Base-by-base conservation (phyloP, 2,329 filamentous ascomycete species). In the Ambrosiella xylebori region DNA sequence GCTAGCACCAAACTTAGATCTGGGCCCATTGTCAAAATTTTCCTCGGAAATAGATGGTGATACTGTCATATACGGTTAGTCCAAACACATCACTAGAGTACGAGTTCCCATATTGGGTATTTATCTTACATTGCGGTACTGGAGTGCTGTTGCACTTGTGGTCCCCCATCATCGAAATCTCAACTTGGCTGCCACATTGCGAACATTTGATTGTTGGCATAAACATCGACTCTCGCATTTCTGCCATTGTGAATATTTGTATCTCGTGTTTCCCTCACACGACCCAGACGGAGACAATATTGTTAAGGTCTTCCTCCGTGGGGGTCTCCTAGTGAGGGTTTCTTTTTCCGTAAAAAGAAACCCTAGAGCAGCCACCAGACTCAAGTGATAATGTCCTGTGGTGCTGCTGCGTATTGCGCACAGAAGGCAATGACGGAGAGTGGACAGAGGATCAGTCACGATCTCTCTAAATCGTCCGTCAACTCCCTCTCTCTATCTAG, bases 181-280 rank as follows among this genome's bases (percentile, higher is more conserved):
- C 84, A 61, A 95, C 86, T 65, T 90, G 80, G 45, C 74, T 70
- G 45, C 81, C 80, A 68, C 88, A 95, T 72, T 77, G 82, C 57
- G 88, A 94, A 71, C 88, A 95, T 76, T 91, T 95, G 71, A 95
- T 86, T 27, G 82, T 82, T 66, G 88, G 87, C 73, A 93, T 75
- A 63, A 90, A 81, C 69, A 79, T 77, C 68, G 81, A 84, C 68
- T 81, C 77, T 66, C 82, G 74, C 62, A 71, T 68, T 50, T 73
- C 71, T 75, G 61, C 56, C 61, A 63, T 63, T 51, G 13, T 51
- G 49, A 27, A 13, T 51, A 35, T 12, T 13, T 11, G 19, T 51
- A 27, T 11, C 2, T 41, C 39, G 39, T 7, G 39, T 27, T 27
- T 27, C 11, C 39, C 39, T 9, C 39, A 41, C 39, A 41, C 39